Conservation (phyloP, 1,284 basidiomycete species). For the Xerocomus amazonicus region DNA sequence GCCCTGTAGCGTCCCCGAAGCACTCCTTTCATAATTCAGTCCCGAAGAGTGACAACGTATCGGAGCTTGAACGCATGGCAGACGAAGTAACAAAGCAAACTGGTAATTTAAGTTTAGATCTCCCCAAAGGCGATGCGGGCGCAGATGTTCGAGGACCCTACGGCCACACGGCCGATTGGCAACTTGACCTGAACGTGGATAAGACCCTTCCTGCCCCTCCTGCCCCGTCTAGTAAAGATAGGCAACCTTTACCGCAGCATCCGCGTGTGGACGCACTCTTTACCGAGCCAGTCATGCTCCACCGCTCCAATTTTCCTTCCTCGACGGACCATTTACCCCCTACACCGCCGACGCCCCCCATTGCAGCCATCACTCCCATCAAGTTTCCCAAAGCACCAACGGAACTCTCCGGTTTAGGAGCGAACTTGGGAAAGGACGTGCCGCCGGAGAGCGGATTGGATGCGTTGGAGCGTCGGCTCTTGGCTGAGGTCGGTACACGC, state of each 20-base stretch:
- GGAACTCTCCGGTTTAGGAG: slow-evolving; percentile 24
- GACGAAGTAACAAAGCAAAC: slow-evolving; percentile 45
- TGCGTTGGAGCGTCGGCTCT: slow-evolving; percentile 56
- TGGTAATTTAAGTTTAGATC: slow-evolving; percentile 40
- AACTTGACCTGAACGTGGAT: slow-evolving; percentile 28
- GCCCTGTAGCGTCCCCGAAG: slow-evolving; percentile 30
- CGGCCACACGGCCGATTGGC: slow-evolving; percentile 7
- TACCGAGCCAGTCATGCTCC: slow-evolving; percentile 6
- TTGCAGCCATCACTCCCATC: slow-evolving; percentile 45
- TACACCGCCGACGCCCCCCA: slow-evolving; percentile 50
- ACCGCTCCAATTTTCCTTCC: slow-evolving; percentile 11
- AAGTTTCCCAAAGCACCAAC: slow-evolving; percentile 32
- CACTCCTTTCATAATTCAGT: slow-evolving; percentile 34
- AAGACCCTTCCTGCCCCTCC: slow-evolving; percentile 63
- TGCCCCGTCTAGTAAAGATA: slow-evolving; percentile 42
- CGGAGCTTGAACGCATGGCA: slow-evolving; percentile 64
- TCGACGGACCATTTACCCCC: slow-evolving; percentile 9
- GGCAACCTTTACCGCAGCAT: slow-evolving; percentile 17
- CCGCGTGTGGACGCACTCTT: slow-evolving; percentile 29
- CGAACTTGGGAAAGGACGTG: slow-evolving; percentile 17
- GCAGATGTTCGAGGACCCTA: slow-evolving; percentile 10
- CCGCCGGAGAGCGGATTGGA: slow-evolving; percentile 50
- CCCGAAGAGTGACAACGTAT: slow-evolving; percentile 56
- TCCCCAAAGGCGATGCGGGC: slow-evolving; percentile 32
- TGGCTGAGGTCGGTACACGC: slow-evolving; percentile 66